Base-by-base conservation (phyloP, 345 rosid genomes). In the Bruguiera parviflora region DNA sequence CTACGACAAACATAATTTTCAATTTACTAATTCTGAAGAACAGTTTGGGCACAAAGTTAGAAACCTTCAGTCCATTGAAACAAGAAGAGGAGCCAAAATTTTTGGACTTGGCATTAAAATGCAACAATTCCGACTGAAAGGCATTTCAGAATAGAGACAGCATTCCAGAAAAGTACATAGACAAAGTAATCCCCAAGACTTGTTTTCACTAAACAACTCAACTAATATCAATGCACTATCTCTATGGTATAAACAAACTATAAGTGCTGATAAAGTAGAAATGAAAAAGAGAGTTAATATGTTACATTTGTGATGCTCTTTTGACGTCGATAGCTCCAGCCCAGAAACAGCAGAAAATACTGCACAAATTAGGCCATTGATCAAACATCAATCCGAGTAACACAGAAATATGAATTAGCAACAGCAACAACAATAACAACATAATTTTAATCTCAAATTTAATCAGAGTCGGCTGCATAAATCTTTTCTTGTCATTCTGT, bases 281-380 rank as follows among this genome's bases (percentile, higher is more conserved):
- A 33, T 27, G 46, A 4, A 39, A 65, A 63, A 21, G 59, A 60
- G 39, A 29, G 28, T 9, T 32, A 53, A 70, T 24, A 69, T 76
- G 85, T 81, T 72, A 90, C 96, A 88, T 79, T 86, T 86, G 80
- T 92, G 96, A 69, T 92, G 98, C 76, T 88, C 88, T 69, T 85
- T 85, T 20, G 89, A n/a, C 81, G 78, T 77, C n/a, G 96, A 87
- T 75, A 92, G 90, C 83, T 90, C 96, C 49, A 92, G 87, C 66
- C 98, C 98, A 6, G 96, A 88, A 29, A 92, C 93, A 47, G 98
- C 96, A 64, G 98, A 90, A 58, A 92, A 90, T 58, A 92, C 98
- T 92, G 88, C 72, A 82, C 39, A 21, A 61, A 37, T 47, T 27
- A 53, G 29, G 37, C 67, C 61, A 56, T 15, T 15, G 11, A 65